Evolutionary conservation across 345 rosid species (phyloP), one percentile per base, ranked within the genome.

Genomic region (Litchi chinensis): DNA sequence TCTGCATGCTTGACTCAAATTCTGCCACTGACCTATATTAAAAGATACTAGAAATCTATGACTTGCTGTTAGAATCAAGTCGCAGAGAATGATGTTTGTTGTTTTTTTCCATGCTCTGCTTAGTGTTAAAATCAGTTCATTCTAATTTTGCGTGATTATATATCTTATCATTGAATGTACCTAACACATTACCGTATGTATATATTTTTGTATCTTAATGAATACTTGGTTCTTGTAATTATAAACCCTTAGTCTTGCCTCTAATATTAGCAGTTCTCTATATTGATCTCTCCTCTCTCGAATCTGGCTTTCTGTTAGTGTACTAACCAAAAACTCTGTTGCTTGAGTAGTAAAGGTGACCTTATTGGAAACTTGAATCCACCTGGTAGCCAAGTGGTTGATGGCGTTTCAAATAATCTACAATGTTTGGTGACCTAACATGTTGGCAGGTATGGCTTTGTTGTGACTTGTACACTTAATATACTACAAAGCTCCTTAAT

Each of bases 1-100:
- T 70, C 77, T 60, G 75, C 87, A 83, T 46, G 11, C 65, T 76
- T 68, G 73, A 68, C 22, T 40, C 8, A 1, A 8, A 12, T 6
- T 50, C 32, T 13, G 22, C 39, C 65, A 54, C 62, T 7, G 39
- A 13, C 73, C 0, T 56, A 15, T 37, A 68, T 24, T 48, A 24
- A 15, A 64, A 75, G 62, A 63, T 5, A 44, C 4, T 52, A 52
- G n/a, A 50, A 8, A 19, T 22, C 13, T 6, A 13, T 39, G 16
- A 22, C 40, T 39, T 67, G 21, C 66, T 54, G 40, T 40, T 40
- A 40, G 54, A 76, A 21, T n/a, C 56, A 56, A 54, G 66, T 76
- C 0, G 26, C 56, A 15, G 73, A 67, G 73, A 32, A 37, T 76
- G 65, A 5, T 18, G 54, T 68, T 68, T 40, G 65, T 22, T 40